Percentiles rank a stretch among this genome's conserved stretches.
phyloP scores from a whole-genome alignment of 805 yeast species.

The Yarrowia deformans region DNA sequence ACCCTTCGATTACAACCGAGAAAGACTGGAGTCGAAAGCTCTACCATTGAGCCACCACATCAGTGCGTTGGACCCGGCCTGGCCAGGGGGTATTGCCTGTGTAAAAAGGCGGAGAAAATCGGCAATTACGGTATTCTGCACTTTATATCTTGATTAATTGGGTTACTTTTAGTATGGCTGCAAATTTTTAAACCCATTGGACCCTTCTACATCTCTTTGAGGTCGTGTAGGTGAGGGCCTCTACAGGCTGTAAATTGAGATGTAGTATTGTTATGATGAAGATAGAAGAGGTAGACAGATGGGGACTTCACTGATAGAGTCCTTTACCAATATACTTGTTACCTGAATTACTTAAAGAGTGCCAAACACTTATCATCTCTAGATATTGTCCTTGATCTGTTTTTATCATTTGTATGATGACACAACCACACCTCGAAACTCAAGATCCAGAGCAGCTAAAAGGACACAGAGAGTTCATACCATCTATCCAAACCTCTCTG shows the following conservation, averaged over 20 bases:
- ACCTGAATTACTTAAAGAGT: no score
- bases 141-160: neutral
- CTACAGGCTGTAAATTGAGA: neutral
- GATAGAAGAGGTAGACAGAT: neutral
- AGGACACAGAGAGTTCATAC: no score
- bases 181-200: neutral
- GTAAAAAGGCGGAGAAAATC: neutral
- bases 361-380: no score
- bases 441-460: neutral
- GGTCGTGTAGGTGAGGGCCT: neutral
- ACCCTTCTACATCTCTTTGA: neutral
- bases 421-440: no score
- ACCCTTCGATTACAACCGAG: slow-evolving; percentile 65
- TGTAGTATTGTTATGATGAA: no score
- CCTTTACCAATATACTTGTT: no score
- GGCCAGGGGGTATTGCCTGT: neutral
- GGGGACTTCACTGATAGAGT: neutral
- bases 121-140: neutral
- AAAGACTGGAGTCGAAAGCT: slow-evolving; percentile 73
- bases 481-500: no score
- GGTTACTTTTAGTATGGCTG: neutral
- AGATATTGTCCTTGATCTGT: no score
- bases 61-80: slow-evolving; percentile 8
- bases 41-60: slow-evolving; percentile 76
- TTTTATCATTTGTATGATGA: no score